Conservation (phyloP, 352 stramenopile species). For the Aphanomyces astaci region DNA sequence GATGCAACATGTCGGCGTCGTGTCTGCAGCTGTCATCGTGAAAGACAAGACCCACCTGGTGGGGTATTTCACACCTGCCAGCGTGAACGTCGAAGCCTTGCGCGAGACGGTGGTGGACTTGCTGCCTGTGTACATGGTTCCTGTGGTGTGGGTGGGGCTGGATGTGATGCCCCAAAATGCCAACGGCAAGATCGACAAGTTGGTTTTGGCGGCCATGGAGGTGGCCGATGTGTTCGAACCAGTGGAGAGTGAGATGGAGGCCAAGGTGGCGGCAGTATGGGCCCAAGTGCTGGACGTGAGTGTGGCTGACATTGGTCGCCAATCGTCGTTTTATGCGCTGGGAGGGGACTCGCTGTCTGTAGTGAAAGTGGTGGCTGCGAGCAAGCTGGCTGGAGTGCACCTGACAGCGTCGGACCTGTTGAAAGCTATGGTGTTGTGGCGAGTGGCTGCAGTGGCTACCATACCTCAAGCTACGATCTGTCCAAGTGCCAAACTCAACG, state of each 20-base stretch:
- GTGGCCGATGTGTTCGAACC: not conserved
- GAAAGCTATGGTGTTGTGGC: not conserved
- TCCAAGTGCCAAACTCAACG: not conserved
- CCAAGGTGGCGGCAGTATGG: not conserved
- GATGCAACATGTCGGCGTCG: slow-evolving; percentile 32
- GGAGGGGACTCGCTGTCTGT: not conserved
- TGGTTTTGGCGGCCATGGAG: not conserved
- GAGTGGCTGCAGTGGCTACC: not conserved
- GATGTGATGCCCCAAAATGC: slow-evolving; percentile 78
- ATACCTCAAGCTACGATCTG: not conserved
- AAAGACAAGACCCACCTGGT: slow-evolving; percentile 75
- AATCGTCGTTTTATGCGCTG: not conserved
- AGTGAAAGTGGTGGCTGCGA: not conserved
- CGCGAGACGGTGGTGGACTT: slow-evolving; percentile 61
- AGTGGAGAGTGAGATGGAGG: not conserved
- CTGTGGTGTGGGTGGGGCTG: slow-evolving; percentile 70
- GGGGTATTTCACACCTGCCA: slow-evolving; percentile 84
- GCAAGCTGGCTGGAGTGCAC: not conserved
- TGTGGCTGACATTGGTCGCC: not conserved
- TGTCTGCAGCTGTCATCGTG: slow-evolving; percentile 42
- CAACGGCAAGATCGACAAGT: slow-evolving; percentile 43
- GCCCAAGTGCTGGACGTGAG: not conserved
- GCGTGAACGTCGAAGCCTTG: slow-evolving; percentile 59
- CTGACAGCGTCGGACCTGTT: not conserved
- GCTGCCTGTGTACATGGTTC: slow-evolving; percentile 78